phyloP scores from a whole-genome alignment of 2,329 filamentous ascomycete species.

The Venturia carpophila region DNA sequence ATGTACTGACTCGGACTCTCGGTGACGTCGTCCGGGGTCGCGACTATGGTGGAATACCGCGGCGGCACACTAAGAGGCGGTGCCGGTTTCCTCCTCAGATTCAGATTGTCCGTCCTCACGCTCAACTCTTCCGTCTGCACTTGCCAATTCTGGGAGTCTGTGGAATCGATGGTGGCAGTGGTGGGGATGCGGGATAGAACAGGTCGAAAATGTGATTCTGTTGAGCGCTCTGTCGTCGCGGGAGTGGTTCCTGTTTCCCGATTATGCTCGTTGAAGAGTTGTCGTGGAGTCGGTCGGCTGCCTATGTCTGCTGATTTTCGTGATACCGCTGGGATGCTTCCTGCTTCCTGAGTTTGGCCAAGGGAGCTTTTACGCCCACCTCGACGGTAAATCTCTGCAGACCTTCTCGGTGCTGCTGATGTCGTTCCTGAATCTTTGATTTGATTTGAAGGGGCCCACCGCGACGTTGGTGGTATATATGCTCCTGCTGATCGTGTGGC shows the following conservation, averaged over 20 bases:
- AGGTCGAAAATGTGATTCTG: neutral
- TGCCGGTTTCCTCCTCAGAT: conserved; percentile 7
- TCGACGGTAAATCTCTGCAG: neutral
- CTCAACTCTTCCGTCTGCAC: neutral
- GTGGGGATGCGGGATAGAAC: neutral
- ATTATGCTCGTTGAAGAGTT: neutral
- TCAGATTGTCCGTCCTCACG: neutral
- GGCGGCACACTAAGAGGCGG: conserved; percentile 11
- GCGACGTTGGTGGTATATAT: neutral
- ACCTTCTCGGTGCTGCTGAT: neutral
- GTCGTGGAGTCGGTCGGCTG: neutral
- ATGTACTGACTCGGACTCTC: conserved; percentile 15
- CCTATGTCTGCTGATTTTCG: neutral
- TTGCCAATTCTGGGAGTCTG: neutral
- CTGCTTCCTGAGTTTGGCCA: neutral
- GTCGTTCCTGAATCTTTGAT: neutral
- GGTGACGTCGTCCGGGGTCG: conserved; percentile 1
- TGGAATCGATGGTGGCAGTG: neutral
- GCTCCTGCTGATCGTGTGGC: neutral
- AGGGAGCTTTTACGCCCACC: neutral
- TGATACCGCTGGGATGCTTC: neutral
- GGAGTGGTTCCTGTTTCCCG: neutral
- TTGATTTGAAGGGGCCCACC: neutral
- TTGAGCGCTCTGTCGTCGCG: neutral
- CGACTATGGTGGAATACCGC: conserved; percentile 9